Evolutionary conservation across 2,329 filamentous ascomycete genomes (phyloP), one percentile per base, ranked within the genome.

Genomic region (Phoma sp.): DNA sequence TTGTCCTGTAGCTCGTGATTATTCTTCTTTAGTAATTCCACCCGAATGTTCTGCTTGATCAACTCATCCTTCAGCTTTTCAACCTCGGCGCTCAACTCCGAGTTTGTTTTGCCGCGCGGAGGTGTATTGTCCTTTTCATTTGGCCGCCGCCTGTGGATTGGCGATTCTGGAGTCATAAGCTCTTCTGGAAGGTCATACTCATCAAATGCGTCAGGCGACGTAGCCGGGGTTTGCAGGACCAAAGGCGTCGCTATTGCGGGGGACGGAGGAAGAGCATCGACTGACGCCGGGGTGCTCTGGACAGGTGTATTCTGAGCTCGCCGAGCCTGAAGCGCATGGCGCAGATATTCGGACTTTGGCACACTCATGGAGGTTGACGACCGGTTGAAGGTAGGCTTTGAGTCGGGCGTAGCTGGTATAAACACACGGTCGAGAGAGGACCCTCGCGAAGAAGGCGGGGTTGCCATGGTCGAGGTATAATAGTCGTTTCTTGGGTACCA

Each of bases 331-430:
- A 75, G 63, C 15, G 69, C 71, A 58, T 67, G 62, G 32, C 71
- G 67, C 45, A 75, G 57, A 48, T 65, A 71, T 44, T 74, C 71
- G 6, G 69, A 71, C 46, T 69, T 73, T n/a, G 73, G 72, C 27
- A 67, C 67, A 17, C 69, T 57, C 32, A 63, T 52, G 8, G 50
- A 58, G 9, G 64, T 68, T 19, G 43, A 36, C 9, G 61, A 51
- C n/a, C 63, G 56, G 25, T 48, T 41, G 17, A 60, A 50, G 5
- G 60, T 31, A 36, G 66, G 46, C 31, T 52, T 46, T 1, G 57
- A 35, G 15, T 59, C 63, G 8, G 67, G 64, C 4, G 67, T 68
- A 7, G 55, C 43, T 3, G 68, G 65, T 36, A 50, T 56, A 15
- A 60, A 62, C 10, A 64, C 54, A 35, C 63, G 49, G 24, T 54